Evolutionary conservation across 495 filamentous ascomycete species (phyloP), one percentile per base, ranked within the genome.

Genomic region (Penicillium samsonianum): DNA sequence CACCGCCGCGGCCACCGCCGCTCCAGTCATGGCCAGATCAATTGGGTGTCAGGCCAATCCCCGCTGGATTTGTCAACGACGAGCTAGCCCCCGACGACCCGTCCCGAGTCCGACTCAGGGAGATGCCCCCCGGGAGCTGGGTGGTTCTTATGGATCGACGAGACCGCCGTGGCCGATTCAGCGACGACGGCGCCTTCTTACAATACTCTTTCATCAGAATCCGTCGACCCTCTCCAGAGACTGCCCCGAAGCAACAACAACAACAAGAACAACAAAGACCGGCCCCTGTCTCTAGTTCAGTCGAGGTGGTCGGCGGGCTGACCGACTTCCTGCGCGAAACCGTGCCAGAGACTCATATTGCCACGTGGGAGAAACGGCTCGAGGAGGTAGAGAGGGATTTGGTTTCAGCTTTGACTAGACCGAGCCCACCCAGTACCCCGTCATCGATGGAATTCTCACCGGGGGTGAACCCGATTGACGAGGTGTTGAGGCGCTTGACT

Each of bases 311-410:
- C 6, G 59, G 59, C 44, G 59, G 54, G 54, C 38, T 60, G n/a
- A 60, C 37, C 3, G 45, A 55, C 9, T 60, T 60, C 44, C 52
- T 60, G 47, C 58, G 52, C 35, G 47, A 44, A 16, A 60, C 58
- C 25, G 58, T 43, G 38, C 52, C 58, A 54, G 58, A 20, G 14
- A 56, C 33, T n/a, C 59, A 82, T 62, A 50, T 76, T 35, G 1
- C 58, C 44, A 50, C 25, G 25, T 60, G 38, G 37, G 58, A 60
- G 35, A 56, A 44, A 55, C 51, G 48, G 45, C 1, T 60, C 45
- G 58, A 56, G 58, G 60, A 22, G 26, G 52, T 35, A 8, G 52
- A 46, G 52, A 45, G 1, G 19, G 52, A 54, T n/a, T 8, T 54
- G 14, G 10, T 17, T 30, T 12, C 44, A n/a, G 44, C 44, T 25